phyloP scores from a whole-genome alignment of 23 red algal genomes.

The Gracilaria vermiculophylla region DNA sequence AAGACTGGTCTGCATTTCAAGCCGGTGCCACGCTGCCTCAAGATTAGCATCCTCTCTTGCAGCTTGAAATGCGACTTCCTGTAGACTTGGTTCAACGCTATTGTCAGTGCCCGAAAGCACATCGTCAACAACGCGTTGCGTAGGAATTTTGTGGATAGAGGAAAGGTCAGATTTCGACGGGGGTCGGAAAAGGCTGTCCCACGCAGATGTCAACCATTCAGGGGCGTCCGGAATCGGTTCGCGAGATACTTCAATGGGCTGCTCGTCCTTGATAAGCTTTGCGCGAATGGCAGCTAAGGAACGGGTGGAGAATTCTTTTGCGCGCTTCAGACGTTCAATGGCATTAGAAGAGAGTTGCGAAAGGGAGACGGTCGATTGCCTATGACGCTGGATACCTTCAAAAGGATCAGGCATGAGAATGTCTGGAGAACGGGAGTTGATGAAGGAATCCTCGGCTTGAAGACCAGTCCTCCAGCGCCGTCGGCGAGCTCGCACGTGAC shows the following conservation, averaged over 20 bases:
- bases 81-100: conserved; percentile 61
- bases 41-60: conserved; percentile 54
- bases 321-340: conserved; percentile 11
- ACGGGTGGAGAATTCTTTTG: conserved; percentile 47
- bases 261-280: conserved; percentile 5
- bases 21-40: conserved; percentile 42
- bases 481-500: conserved; percentile 20
- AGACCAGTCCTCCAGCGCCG: conserved; percentile 37
- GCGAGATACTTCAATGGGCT: not conserved
- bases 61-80: conserved; percentile 36
- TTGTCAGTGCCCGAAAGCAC: conserved; percentile 34
- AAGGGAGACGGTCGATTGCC: conserved; percentile 4
- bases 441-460: conserved; percentile 33
- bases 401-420: conserved; percentile 34
- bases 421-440: conserved; percentile 20
- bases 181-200: conserved; percentile 36
- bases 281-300: conserved; percentile 12
- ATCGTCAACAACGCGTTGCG: conserved; percentile 51
- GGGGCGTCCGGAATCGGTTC: conserved; percentile 38
- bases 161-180: conserved; percentile 37
- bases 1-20: conserved; percentile 27
- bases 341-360: conserved; percentile 23
- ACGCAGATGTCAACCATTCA: conserved; percentile 33
- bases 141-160: conserved; percentile 27
- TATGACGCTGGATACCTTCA: conserved; percentile 47